phyloP scores from a whole-genome alignment of 2,329 filamentous ascomycete species.

The Epichloe festucae region DNA sequence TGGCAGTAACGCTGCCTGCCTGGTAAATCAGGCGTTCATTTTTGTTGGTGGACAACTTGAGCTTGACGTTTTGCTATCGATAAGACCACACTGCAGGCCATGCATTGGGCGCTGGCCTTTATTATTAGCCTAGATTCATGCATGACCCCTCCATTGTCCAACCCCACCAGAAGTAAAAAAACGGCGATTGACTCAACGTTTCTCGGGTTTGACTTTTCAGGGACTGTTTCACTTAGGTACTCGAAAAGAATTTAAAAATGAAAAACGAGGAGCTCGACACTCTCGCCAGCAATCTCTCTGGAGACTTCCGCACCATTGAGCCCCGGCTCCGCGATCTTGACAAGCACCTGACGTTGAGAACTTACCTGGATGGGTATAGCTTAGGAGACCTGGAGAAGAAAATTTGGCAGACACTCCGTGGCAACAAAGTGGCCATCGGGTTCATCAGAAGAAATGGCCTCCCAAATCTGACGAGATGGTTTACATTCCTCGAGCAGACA shows the following conservation, averaged over 20 bases:
- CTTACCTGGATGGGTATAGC: constrained; percentile 71
- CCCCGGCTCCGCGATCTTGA: constrained; percentile 64
- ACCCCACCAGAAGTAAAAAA: constrained; percentile 12
- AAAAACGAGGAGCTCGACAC: constrained; percentile 43
- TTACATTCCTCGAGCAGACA: constrained; percentile 67
- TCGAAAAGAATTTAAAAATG: constrained; percentile 26
- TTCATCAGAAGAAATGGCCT: constrained; percentile 69
- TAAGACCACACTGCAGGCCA: background rate
- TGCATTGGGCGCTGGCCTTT: background rate
- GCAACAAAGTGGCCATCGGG: constrained; percentile 71
- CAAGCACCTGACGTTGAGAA: constrained; percentile 74
- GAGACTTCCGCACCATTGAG: constrained; percentile 75
- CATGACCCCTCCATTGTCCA: constrained; percentile 11
- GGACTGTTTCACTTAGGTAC: background rate
- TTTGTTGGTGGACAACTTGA: background rate
- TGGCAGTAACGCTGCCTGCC: constrained; percentile 8
- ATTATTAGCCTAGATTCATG: constrained; percentile 1
- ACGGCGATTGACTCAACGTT: constrained; percentile 12
- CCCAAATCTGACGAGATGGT: constrained; percentile 75
- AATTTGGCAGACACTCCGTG: constrained; percentile 71
- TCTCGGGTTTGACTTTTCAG: background rate
- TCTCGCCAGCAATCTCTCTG: constrained; percentile 36
- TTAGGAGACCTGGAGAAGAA: constrained; percentile 66
- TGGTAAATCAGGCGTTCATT: constrained; percentile 15
- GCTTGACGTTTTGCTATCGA: constrained; percentile 3